Percentiles rank a stretch among this genome's conserved stretches.
phyloP scores from a whole-genome alignment of 257 asterid genomes.

The Dorcoceras hygrometricum region DNA sequence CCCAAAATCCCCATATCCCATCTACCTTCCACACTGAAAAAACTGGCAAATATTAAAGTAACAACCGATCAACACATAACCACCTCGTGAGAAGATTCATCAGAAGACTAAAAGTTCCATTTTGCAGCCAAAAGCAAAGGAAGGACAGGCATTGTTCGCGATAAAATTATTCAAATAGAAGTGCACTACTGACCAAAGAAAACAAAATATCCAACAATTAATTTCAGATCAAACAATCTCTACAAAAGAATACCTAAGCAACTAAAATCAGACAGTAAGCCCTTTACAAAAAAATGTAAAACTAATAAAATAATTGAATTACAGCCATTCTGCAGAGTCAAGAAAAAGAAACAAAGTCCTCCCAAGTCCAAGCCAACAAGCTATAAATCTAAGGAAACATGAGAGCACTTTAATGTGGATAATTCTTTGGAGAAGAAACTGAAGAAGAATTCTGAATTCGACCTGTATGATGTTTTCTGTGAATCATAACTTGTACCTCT shows the following conservation, averaged over 20 bases:
- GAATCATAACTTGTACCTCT: conserved; percentile 73
- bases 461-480: conserved; percentile 35
- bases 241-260: not conserved
- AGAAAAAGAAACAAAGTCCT: not conserved
- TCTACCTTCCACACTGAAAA: not conserved
- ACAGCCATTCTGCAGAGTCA: not conserved
- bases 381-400: too few relatives aligned
- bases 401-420: too few relatives aligned
- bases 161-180: not conserved
- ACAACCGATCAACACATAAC: too few relatives aligned
- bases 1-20: not conserved
- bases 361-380: not conserved
- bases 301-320: not conserved
- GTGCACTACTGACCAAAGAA: not conserved
- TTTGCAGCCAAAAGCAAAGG: not conserved
- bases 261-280: not conserved
- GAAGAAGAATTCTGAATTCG: conserved; percentile 40
- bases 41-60: too few relatives aligned
- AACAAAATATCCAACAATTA: not conserved
- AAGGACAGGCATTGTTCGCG: not conserved
- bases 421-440: not conserved
- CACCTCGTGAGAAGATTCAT: not conserved
- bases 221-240: not conserved
- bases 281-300: not conserved
- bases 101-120: too few relatives aligned